These are phyloP conservation scores for Suillus occidentalis DNA, from an alignment of 768 basidiomycete species.

Conservation along the genomic window DNA sequence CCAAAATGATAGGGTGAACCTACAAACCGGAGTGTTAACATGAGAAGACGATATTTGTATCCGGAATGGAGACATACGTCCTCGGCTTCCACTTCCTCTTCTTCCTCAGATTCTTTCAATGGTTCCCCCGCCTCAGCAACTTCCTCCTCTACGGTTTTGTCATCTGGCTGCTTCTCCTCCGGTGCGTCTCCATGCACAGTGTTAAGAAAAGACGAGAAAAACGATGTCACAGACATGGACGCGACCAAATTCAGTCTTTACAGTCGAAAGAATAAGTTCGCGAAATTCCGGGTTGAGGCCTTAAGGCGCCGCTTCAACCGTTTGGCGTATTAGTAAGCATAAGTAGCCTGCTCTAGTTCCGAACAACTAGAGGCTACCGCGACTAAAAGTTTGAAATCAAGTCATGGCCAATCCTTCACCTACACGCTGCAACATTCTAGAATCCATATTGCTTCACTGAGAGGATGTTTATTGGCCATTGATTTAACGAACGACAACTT, in stretches of 20 bases:
- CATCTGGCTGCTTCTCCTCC: constrained; percentile 19
- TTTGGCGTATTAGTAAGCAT: not conserved
- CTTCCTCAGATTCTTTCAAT: constrained; percentile 37
- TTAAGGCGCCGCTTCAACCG: constrained; percentile 23
- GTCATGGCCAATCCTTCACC: not conserved
- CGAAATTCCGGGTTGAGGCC: constrained; percentile 25
- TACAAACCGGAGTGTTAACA: constrained; percentile 30
- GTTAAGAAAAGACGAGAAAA: constrained; percentile 44
- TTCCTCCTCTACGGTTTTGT: constrained; percentile 25
- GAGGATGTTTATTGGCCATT: not conserved
- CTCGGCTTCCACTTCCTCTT: constrained; percentile 39
- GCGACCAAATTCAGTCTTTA: constrained; percentile 15
- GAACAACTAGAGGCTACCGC: no score
- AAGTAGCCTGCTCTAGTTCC: no score
- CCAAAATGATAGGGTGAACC: constrained; percentile 69
- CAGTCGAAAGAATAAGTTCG: constrained; percentile 16
- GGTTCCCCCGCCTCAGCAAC: constrained; percentile 20
- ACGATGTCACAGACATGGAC: constrained; percentile 43
- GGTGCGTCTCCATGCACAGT: constrained; percentile 44
- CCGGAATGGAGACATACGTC: constrained; percentile 34
- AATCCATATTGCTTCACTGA: not conserved
- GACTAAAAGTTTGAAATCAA: not conserved
- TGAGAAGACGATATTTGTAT: not conserved
- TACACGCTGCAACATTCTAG: not conserved
- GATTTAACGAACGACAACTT: not conserved